Conservation (phyloP, 139 green algal genomes). For the Chlamydomonas sp. region DNA sequence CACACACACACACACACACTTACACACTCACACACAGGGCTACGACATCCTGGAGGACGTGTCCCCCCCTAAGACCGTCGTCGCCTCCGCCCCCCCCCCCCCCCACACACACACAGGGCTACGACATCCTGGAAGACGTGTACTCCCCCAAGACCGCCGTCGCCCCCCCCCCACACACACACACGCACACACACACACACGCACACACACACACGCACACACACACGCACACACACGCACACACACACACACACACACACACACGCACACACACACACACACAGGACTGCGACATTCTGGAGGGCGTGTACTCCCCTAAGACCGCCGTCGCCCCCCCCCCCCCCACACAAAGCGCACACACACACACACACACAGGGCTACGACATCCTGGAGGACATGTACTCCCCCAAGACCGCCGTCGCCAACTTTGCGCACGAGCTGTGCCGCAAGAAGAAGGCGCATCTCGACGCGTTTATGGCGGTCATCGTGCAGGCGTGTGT, state of each 20-base stretch:
- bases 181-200: too few relatives aligned
- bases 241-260: neutral
- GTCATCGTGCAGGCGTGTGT: conserved; percentile 15
- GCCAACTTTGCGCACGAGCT: conserved; percentile 83
- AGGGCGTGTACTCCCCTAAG: neutral
- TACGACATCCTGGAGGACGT: conserved; percentile 98
- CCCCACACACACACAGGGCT: too few relatives aligned
- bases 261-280: conserved; percentile 25
- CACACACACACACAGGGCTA: conserved; percentile 55
- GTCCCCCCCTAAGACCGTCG: conserved; percentile 78
- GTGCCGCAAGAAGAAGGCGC: conserved; percentile 50
- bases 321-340: too few relatives aligned
- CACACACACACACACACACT: too few relatives aligned
- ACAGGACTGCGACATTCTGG: too few relatives aligned
- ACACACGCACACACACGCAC: neutral
- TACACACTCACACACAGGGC: too few relatives aligned
- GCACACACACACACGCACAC: too few relatives aligned
- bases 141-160: too few relatives aligned
- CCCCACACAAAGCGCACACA: too few relatives aligned
- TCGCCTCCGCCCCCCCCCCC: too few relatives aligned
- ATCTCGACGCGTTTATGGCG: conserved; percentile 62
- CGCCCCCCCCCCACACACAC: too few relatives aligned
- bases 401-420: conserved; percentile 78
- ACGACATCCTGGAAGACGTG: too few relatives aligned
- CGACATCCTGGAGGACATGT: conserved; percentile 98